Conservation (phyloP, 176 grass and related monocot genomes). For the Oryza australiensis region DNA sequence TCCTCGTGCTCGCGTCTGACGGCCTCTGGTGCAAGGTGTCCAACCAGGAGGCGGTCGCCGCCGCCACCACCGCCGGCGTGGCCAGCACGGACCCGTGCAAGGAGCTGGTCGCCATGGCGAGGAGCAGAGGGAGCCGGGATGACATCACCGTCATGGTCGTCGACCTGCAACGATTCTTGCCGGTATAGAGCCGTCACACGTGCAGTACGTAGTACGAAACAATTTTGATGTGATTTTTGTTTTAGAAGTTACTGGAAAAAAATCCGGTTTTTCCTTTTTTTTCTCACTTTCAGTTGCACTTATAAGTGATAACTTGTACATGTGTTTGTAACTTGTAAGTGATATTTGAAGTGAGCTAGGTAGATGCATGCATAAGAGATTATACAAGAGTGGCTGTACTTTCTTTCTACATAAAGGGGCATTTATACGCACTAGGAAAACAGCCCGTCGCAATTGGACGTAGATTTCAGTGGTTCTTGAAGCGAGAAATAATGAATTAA, state of each 20-base stretch:
- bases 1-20: slow-evolving; percentile 74
- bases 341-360: background rate
- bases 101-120: slow-evolving; percentile 53
- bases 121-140: slow-evolving; percentile 61
- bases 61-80: background rate
- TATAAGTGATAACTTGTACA: background rate
- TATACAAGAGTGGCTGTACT: background rate
- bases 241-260: background rate
- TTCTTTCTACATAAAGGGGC: background rate
- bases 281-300: background rate
- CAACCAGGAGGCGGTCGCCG: slow-evolving; percentile 71
- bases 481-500: too few species aligned
- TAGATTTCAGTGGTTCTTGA: too few species aligned
- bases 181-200: background rate
- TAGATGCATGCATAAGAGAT: background rate
- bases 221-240: background rate
- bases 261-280: background rate
- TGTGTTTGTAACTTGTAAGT: background rate
- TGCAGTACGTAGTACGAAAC: background rate
- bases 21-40: slow-evolving; percentile 82
- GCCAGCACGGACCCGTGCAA: slow-evolving; percentile 44
- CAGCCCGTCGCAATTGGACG: too few species aligned
- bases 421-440: too few species aligned
- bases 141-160: slow-evolving; percentile 78
- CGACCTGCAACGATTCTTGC: slow-evolving; percentile 51